Percentiles rank a stretch among this genome's conserved stretches.
Conservation (phyloP, 345 rosid species). For the Lepidium sativum region DNA sequence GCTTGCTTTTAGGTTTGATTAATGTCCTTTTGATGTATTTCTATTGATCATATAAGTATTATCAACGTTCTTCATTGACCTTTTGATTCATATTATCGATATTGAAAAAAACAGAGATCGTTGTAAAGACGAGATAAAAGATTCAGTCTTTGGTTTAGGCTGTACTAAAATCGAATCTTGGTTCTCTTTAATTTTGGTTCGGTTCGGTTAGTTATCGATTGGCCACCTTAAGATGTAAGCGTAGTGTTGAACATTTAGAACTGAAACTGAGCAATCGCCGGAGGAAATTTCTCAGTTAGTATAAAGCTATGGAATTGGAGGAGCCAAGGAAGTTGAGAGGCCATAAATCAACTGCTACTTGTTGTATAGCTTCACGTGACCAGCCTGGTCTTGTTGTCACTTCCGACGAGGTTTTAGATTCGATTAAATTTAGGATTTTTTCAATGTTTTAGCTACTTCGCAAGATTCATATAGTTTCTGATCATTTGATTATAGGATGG, state of each 20-base stretch:
- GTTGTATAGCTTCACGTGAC: slow-evolving; percentile 74
- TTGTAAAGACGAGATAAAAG: not conserved
- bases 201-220: not conserved
- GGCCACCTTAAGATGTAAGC: not conserved
- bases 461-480: not conserved
- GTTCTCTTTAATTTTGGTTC: not conserved
- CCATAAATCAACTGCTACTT: slow-evolving; percentile 60
- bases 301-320: slow-evolving; percentile 10
- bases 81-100: not conserved
- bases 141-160: not conserved
- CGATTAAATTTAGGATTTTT: slow-evolving; percentile 1
- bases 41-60: not conserved
- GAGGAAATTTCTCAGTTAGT: not conserved
- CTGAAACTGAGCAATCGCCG: slow-evolving; percentile 7
- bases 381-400: slow-evolving; percentile 60
- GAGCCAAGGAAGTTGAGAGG: slow-evolving; percentile 77
- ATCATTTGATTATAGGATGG: slow-evolving; percentile 52
- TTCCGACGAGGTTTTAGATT: slow-evolving; percentile 56
- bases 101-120: not conserved
- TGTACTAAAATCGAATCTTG: not conserved
- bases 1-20: slow-evolving; percentile 12
- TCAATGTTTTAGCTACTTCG: not conserved
- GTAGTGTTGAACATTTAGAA: not conserved
- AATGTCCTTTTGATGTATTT: not conserved
- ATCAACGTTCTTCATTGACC: not conserved